phyloP scores from a whole-genome alignment of 2,329 filamentous ascomycete genomes.

The Penicillium janthinellum region DNA sequence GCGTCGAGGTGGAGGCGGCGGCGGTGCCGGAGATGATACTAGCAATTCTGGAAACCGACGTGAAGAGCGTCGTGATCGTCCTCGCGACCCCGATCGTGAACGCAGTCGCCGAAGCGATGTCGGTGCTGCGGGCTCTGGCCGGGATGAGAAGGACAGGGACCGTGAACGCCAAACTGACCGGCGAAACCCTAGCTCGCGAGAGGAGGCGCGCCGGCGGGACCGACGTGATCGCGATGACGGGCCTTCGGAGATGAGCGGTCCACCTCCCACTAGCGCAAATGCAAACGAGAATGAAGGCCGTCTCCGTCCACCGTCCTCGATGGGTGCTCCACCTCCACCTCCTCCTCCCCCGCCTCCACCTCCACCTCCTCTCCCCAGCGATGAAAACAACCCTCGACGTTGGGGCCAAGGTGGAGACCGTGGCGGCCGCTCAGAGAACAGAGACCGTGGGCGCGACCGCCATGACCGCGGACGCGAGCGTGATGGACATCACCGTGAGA shows the following conservation, averaged over 20 bases:
- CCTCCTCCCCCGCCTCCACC: conserved; percentile 32
- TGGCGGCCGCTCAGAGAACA: conserved; percentile 31
- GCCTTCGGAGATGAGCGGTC: conserved; percentile 21
- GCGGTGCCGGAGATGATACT: conserved; percentile 30
- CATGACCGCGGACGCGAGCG: conserved; percentile 32
- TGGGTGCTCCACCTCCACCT: conserved; percentile 33
- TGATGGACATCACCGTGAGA: conserved; percentile 31
- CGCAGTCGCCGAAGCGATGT: conserved; percentile 38
- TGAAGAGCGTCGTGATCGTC: conserved; percentile 42
- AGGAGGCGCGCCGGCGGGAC: conserved; percentile 39
- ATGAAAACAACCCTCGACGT: conserved; percentile 37
- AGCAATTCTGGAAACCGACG: conserved; percentile 33
- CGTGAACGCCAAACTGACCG: conserved; percentile 22
- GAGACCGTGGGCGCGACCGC: conserved; percentile 33
- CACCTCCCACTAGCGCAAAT: conserved; percentile 9
- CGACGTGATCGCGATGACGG: conserved; percentile 41
- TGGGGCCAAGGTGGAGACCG: conserved; percentile 40
- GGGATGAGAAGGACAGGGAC: conserved; percentile 28
- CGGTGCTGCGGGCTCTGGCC: conserved; percentile 19
- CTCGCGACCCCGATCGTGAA: conserved; percentile 36
- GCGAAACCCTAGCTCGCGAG: conserved; percentile 35
- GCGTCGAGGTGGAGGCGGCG: conserved; percentile 25
- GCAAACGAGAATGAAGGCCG: conserved; percentile 37
- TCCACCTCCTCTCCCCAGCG: conserved; percentile 28
- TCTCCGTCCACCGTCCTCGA: conserved; percentile 37